Evolutionary conservation across 148 eudicot species (phyloP), one percentile per base, ranked within the genome.

Genomic region (Gaultheria prostrata): DNA sequence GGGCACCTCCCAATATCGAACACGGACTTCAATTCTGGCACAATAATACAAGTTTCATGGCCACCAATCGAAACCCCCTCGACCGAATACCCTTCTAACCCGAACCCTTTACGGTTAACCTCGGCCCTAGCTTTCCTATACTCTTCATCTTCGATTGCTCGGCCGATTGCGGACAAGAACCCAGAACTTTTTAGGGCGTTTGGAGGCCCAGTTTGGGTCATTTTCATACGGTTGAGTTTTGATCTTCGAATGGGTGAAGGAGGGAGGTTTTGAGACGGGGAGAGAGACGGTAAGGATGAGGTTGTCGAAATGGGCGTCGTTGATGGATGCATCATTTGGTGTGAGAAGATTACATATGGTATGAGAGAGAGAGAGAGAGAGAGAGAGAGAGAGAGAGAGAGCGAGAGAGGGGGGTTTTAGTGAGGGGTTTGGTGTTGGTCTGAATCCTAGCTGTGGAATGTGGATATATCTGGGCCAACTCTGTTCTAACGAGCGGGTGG

Each of bases 1-100:
- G 97, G 99, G 83, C 98, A 94, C 87, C 98, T 85, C 71, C 99
- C 99, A 49, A 97, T 94, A 83, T 97, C 99, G 51, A 97, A 97
- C 32, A 93, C 97, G 65, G 81, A 77, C 93, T 97, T 97, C 39
- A 97, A 85, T 80, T 94, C 92, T 20, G 99, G 99, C 63, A 97
- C 85, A 78, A 97, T 91, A 5, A 97, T 89, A 80, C 99, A 97
- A 24, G 99, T 97, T 54, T 97, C 99, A 79, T 92, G 99, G 8
- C 98, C 99, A 17, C 98, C 99, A 82, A 97, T 79, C 4, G 99
- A 97, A 13, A 93, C 49, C 1, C 99, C 98, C 67, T 97, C 98
- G 17, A 97, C 70, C 12, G 93, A 86, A 80, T 89, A 94, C 54
- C 97, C 95, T 32, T 90, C 95, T 12, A 94, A 65, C 3, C 88